Evolutionary conservation across 176 grass and related monocot species (phyloP).

Genomic region (Musa acuminata): DNA sequence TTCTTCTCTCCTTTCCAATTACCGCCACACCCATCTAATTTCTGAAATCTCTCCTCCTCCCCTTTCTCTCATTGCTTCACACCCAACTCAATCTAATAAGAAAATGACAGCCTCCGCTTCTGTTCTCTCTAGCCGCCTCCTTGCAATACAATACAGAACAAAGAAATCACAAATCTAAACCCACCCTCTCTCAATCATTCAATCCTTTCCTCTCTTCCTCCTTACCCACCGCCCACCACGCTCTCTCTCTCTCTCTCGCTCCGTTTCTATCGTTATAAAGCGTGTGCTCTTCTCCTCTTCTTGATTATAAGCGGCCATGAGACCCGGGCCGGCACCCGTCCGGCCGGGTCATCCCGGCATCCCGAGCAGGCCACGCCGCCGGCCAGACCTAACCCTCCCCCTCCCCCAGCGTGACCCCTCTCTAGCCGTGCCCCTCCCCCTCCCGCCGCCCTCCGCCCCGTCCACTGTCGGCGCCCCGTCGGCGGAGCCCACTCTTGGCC

Average conservation of each 20-base stretch:
- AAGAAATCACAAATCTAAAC: too few species aligned
- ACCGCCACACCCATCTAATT: too few species aligned
- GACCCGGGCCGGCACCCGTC: neutral
- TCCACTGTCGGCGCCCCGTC: constrained; percentile 5
- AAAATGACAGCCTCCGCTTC: neutral
- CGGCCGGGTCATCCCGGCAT: constrained; percentile 4
- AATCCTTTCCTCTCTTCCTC: too few species aligned
- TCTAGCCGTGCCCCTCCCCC: constrained; percentile 5
- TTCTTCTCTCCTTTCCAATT: too few species aligned
- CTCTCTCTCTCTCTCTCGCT: neutral
- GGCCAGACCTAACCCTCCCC: constrained; percentile 6
- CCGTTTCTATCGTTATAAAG: neutral
- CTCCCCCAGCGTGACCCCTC: constrained; percentile 3
- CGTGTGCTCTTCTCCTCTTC: neutral
- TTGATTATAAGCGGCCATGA: neutral
- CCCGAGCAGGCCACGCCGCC: neutral
- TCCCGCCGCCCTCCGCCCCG: constrained; percentile 1
- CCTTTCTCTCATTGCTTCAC: neutral
- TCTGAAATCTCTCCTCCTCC: neutral
- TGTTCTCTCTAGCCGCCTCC: neutral
- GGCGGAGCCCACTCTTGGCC: neutral
- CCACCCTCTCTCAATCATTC: neutral
- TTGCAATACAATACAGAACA: neutral
- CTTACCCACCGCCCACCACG: too few species aligned
- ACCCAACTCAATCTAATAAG: neutral